Evolutionary conservation across 225 moss, liverwort and hornwort species (phyloP).

Genomic region (Neckera pumila): DNA sequence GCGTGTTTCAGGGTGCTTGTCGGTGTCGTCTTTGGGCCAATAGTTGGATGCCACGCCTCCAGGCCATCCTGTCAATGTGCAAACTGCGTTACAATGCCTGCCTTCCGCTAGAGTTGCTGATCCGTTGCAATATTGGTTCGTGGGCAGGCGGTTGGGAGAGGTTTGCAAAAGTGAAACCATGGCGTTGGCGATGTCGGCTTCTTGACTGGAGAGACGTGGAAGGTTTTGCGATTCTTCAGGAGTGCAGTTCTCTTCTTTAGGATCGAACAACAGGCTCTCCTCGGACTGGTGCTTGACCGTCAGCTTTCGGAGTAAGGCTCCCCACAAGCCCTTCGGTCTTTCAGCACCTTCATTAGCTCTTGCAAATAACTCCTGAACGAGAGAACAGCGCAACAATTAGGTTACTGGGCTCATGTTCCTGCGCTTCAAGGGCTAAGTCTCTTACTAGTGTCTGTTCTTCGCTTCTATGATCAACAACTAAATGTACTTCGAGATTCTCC

Average conservation of each 20-base stretch:
- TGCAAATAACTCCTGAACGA: conserved; percentile 12
- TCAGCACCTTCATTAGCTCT: conserved; percentile 10
- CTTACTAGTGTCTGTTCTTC: background rate
- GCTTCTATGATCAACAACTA: background rate
- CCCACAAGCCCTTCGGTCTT: conserved; percentile 22
- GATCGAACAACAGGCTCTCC: background rate
- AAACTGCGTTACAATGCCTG: background rate
- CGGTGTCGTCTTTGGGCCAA: background rate
- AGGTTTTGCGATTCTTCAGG: background rate
- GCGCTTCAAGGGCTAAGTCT: background rate
- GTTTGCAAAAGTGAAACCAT: conserved; percentile 7
- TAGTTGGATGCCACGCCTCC: background rate
- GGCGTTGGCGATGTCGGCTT: background rate
- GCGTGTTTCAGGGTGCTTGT: background rate
- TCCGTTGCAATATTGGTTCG: background rate
- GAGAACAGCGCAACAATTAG: background rate
- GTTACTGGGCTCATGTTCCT: background rate
- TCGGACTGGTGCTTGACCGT: conserved; percentile 24
- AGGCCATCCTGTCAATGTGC: conserved; percentile 12
- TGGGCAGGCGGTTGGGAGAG: background rate
- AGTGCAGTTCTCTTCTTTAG: background rate
- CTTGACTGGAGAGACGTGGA: background rate
- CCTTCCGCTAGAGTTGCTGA: conserved; percentile 3
- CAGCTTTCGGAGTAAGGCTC: conserved; percentile 29
- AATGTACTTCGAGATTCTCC: background rate